These are phyloP conservation scores for Prunus mira DNA, from an alignment of 306 rosid genomes.

Conservation along the genomic window DNA sequence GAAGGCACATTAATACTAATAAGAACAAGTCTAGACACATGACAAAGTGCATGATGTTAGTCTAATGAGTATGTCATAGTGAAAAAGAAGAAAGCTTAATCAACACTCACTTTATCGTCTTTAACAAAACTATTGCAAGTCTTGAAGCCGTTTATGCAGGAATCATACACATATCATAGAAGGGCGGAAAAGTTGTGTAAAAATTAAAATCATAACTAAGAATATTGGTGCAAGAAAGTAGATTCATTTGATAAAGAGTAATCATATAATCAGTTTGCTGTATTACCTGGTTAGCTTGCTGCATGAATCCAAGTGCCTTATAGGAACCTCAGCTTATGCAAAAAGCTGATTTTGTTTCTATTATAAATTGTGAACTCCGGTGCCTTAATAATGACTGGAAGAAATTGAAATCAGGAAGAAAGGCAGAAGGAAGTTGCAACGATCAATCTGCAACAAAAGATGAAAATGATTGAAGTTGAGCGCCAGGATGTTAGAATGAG, in stretches of 20 bases:
- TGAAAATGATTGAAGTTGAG: constrained; percentile 31
- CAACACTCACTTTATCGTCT: neutral
- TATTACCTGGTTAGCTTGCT: constrained; percentile 17
- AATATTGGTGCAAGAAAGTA: neutral
- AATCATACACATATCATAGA: neutral
- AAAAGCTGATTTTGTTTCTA: neutral
- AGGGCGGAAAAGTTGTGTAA: neutral
- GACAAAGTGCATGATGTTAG: neutral
- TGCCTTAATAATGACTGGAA: constrained; percentile 5
- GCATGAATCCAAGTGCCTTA: neutral
- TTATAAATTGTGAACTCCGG: neutral
- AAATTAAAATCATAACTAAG: neutral
- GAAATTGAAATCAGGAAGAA: constrained; percentile 27
- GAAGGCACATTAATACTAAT: neutral
- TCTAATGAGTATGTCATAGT: neutral
- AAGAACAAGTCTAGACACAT: neutral
- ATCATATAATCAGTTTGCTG: neutral
- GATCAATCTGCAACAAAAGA: constrained; percentile 26
- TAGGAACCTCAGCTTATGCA: constrained; percentile 4
- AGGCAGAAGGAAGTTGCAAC: constrained; percentile 27
- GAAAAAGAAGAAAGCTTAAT: neutral
- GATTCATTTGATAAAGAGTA: neutral
- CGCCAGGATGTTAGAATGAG: constrained; percentile 24
- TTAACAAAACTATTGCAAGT: no score
- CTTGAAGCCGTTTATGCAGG: neutral